phyloP scores from a whole-genome alignment of 164 flowering plant species.

The Euptelea pleiosperma region DNA sequence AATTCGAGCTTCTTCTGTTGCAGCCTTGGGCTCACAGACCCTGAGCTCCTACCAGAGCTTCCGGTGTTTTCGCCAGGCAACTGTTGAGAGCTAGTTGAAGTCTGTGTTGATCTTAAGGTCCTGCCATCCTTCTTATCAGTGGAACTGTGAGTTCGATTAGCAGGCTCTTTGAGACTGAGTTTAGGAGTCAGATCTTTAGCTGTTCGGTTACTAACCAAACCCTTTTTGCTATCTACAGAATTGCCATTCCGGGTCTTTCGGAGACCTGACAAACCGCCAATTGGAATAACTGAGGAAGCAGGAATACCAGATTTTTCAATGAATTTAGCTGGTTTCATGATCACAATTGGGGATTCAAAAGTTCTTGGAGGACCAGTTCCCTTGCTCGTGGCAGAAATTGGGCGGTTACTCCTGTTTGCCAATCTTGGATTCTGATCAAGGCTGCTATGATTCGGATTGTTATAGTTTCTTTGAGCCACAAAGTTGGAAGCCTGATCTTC shows the following conservation, averaged over 20 bases:
- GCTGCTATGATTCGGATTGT: constrained; percentile 14
- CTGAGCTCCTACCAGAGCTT: constrained; percentile 39
- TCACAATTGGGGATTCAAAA: constrained; percentile 34
- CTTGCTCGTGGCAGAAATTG: constrained; percentile 21
- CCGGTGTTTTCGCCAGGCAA: constrained; percentile 38
- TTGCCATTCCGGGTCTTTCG: constrained; percentile 24
- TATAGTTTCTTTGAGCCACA: constrained; percentile 25
- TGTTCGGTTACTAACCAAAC: constrained; percentile 18
- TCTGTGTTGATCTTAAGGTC: constrained; percentile 26
- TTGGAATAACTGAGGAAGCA: constrained; percentile 19
- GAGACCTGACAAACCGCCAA: constrained; percentile 25
- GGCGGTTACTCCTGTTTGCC: constrained; percentile 16
- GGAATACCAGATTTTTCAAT: constrained; percentile 27
- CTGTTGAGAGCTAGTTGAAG: constrained; percentile 37
- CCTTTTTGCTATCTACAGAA: constrained; percentile 20
- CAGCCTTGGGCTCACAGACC: constrained; percentile 67
- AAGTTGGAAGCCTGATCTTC: constrained; percentile 29
- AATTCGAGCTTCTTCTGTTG: constrained; percentile 64
- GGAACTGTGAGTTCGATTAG: constrained; percentile 19
- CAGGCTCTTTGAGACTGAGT: constrained; percentile 25
- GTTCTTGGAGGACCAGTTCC: constrained; percentile 27
- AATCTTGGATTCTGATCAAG: constrained; percentile 27
- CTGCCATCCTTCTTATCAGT: constrained; percentile 38
- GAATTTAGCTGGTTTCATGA: constrained; percentile 49
- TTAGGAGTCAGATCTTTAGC: constrained; percentile 32